These are phyloP conservation scores for Globisporangium sylvaticum DNA, from an alignment of 352 stramenopile genomes.

Conservation along the genomic window DNA sequence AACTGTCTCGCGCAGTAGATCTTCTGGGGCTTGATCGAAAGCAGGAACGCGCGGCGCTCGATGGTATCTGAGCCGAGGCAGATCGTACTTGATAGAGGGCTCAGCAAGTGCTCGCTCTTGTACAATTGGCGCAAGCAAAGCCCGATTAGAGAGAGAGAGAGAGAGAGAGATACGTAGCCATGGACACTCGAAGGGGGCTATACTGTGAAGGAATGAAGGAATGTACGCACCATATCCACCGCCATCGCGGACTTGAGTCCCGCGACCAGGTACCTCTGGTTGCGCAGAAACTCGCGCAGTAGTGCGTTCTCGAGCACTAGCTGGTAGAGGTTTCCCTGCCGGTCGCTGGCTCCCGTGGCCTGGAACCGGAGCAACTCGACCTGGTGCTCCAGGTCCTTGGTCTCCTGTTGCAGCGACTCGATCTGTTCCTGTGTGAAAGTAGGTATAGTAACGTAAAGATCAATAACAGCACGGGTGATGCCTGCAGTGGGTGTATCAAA, in stretches of 20 bases:
- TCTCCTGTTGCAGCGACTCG: background rate
- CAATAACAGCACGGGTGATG: background rate
- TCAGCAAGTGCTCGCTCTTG: background rate
- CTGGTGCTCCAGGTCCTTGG: background rate
- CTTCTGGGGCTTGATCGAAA: constrained; percentile 1
- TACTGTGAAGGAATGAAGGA: background rate
- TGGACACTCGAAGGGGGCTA: background rate
- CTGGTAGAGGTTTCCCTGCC: background rate
- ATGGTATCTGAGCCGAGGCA: background rate
- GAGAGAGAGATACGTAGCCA: background rate
- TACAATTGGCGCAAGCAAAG: background rate
- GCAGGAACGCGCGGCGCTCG: background rate
- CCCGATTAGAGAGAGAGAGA: background rate
- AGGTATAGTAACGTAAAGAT: background rate
- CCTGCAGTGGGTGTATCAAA: background rate
- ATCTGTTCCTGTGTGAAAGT: background rate
- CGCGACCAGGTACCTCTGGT: background rate
- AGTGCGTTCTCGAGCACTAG: background rate
- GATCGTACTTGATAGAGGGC: background rate
- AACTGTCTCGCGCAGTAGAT: constrained; percentile 14
- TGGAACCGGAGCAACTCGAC: background rate
- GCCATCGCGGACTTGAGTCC: background rate
- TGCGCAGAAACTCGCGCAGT: background rate
- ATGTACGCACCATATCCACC: background rate
- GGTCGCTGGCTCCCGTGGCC: background rate